Conservation (phyloP, 106 monocot species). For the Platanthera guangdongensis region DNA sequence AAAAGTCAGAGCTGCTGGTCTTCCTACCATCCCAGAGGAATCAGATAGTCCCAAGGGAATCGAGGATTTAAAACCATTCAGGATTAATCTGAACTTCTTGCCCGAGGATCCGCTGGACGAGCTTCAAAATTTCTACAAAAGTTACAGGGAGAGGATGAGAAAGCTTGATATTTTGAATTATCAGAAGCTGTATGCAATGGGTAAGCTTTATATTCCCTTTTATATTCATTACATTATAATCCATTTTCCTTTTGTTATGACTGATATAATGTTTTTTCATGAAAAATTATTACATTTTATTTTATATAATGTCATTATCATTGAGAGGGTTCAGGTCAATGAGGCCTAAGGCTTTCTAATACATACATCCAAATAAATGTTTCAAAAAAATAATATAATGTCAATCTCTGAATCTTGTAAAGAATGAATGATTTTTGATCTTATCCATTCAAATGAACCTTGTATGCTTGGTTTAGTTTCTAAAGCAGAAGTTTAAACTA, state of each 20-base stretch:
- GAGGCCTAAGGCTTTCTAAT: not conserved
- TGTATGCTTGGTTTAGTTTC: not conserved
- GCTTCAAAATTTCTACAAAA: slow-evolving; percentile 74
- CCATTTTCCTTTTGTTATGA: not conserved
- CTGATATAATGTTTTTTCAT: not conserved
- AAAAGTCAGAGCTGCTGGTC: slow-evolving; percentile 44
- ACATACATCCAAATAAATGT: not conserved
- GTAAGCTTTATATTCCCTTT: slow-evolving; percentile 23
- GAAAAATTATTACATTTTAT: not conserved
- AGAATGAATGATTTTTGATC: not conserved
- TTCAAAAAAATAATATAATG: not conserved
- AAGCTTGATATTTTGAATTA: slow-evolving; percentile 81
- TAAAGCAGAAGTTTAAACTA: not conserved
- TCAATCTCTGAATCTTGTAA: too few species aligned
- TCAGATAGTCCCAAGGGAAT: slow-evolving; percentile 43
- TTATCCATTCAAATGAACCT: not conserved
- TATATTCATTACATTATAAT: not conserved
- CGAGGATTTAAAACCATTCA: slow-evolving; percentile 47
- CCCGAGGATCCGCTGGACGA: slow-evolving; percentile 67
- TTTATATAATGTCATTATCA: not conserved
- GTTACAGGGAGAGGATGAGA: slow-evolving; percentile 83
- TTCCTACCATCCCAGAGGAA: slow-evolving; percentile 85
- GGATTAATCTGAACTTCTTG: slow-evolving; percentile 38
- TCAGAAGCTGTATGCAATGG: slow-evolving; percentile 96
- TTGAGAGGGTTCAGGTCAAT: not conserved